Percentiles rank a stretch among this genome's conserved stretches.
These are phyloP conservation scores for Peronospora farinosa DNA, from an alignment of 352 stramenopile genomes.

Conservation along the genomic window DNA sequence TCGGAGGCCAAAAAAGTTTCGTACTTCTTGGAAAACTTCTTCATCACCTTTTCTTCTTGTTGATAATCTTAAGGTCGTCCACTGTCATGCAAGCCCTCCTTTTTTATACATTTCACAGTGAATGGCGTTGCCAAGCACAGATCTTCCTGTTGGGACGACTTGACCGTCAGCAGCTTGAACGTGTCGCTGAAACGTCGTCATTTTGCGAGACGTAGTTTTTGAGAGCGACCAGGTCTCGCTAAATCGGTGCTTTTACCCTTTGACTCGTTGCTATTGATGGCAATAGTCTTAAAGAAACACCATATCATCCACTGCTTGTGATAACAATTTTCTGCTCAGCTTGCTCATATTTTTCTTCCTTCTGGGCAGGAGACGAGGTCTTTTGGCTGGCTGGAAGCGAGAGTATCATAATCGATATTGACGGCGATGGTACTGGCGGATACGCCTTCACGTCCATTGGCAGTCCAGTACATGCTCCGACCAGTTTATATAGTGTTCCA, in stretches of 20 bases:
- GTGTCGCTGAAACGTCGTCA: constrained; percentile 99
- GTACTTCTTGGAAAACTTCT: constrained; percentile 99
- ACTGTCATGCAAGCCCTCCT: constrained; percentile 95
- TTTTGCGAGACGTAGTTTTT: constrained; percentile 99
- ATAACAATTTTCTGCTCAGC: constrained; percentile 95
- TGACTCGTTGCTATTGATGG: constrained; percentile 87
- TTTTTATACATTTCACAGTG: constrained; percentile 98
- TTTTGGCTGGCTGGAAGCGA: too few relatives aligned
- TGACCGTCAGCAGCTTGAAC: constrained; percentile 97
- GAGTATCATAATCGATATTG: too few relatives aligned
- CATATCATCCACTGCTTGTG: too few relatives aligned
- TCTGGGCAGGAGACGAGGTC: too few relatives aligned
- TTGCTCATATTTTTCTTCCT: constrained; percentile 84
- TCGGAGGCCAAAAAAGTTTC: constrained; percentile 99
- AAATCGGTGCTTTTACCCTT: constrained; percentile 99
- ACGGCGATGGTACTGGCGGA: too few relatives aligned
- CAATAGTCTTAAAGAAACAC: too few relatives aligned
- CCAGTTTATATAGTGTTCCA: too few relatives aligned
- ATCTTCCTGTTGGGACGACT: constrained; percentile 93
- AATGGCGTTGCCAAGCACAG: constrained; percentile 97
- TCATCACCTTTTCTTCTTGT: constrained; percentile 99
- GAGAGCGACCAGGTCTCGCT: constrained; percentile 97
- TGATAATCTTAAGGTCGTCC: constrained; percentile 98
- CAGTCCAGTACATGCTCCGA: too few relatives aligned
- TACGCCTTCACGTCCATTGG: too few relatives aligned